These are phyloP conservation scores for Escovopsis sp. DNA, from an alignment of 2,329 filamentous ascomycete genomes.

Conservation along the genomic window DNA sequence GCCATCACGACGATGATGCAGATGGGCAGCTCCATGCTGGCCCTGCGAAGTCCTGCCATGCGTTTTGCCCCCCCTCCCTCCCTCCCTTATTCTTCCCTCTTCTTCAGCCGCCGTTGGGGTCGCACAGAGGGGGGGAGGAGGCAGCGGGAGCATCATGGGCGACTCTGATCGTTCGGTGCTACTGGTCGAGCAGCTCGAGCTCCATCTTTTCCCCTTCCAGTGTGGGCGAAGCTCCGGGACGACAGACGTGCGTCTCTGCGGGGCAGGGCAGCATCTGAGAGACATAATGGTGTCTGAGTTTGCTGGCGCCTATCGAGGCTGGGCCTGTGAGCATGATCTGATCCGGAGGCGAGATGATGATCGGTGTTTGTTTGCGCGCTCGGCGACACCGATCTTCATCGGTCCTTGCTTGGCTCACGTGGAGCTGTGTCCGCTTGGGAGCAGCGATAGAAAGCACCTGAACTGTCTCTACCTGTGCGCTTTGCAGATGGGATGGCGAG, in stretches of 20 bases:
- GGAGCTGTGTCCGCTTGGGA: too few species aligned
- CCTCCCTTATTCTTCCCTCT: neutral
- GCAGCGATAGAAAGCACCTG: too few species aligned
- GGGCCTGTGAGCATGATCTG: neutral
- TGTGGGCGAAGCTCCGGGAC: neutral
- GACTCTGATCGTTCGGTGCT: neutral
- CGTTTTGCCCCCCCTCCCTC: neutral
- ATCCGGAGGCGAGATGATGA: neutral
- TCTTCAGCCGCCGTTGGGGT: neutral
- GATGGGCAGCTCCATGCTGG: neutral
- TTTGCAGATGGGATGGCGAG: too few species aligned
- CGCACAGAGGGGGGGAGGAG: neutral
- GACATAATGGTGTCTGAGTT: neutral
- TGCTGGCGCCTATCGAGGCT: neutral
- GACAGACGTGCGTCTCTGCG: too few species aligned
- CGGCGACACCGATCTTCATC: neutral
- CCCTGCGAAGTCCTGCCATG: neutral
- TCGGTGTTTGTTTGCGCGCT: neutral
- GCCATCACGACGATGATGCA: too few species aligned
- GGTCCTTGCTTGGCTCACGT: neutral
- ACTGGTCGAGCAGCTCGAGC: neutral
- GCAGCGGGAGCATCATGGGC: neutral
- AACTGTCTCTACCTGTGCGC: too few species aligned
- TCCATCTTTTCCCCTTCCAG: neutral
- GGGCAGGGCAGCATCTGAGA: too few species aligned